A percentile compares a stretch with the other conserved stretches of the same genome.
These are phyloP conservation scores for Penicillium turbatum DNA, from an alignment of 495 filamentous ascomycete species.

Conservation along the genomic window DNA sequence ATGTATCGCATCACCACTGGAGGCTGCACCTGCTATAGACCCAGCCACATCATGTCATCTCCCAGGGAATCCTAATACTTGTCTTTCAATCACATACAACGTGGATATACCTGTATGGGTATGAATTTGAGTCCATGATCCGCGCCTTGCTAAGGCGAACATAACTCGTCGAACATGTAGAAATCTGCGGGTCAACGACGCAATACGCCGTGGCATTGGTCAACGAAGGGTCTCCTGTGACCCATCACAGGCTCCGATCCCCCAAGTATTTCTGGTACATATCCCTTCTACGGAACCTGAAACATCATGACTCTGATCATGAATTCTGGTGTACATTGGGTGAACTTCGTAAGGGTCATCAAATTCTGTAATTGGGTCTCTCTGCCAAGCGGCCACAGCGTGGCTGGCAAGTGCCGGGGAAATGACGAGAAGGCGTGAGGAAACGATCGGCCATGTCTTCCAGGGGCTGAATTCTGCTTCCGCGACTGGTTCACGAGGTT, in stretches of 20 bases:
- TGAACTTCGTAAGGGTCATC: not conserved
- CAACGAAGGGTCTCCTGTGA: conserved; percentile 7
- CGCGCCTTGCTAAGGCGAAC: conserved; percentile 5
- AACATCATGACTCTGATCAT: not conserved
- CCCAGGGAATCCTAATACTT: not conserved
- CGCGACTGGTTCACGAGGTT: not conserved
- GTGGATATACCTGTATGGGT: not conserved
- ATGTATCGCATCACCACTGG: not conserved
- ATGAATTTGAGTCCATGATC: conserved; percentile 8
- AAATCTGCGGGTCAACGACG: conserved; percentile 19
- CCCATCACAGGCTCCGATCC: conserved; percentile 15
- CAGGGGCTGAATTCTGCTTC: conserved; percentile 12
- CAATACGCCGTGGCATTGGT: conserved; percentile 19
- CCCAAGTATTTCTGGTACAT: not conserved
- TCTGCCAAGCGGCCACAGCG: conserved; percentile 2
- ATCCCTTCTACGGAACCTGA: conserved; percentile 3
- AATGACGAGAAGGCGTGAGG: conserved; percentile 19
- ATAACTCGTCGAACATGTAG: conserved; percentile 23
- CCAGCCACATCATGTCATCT: not conserved
- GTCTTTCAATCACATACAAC: not conserved
- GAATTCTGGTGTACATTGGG: not conserved
- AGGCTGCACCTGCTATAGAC: not conserved
- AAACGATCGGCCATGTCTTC: conserved; percentile 17
- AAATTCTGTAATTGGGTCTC: not conserved
- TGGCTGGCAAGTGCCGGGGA: conserved; percentile 5